Evolutionary conservation across 371 early-diverging fungal species (phyloP), one percentile per base, ranked within the genome.

Genomic region (Lichtheimia ornata): DNA sequence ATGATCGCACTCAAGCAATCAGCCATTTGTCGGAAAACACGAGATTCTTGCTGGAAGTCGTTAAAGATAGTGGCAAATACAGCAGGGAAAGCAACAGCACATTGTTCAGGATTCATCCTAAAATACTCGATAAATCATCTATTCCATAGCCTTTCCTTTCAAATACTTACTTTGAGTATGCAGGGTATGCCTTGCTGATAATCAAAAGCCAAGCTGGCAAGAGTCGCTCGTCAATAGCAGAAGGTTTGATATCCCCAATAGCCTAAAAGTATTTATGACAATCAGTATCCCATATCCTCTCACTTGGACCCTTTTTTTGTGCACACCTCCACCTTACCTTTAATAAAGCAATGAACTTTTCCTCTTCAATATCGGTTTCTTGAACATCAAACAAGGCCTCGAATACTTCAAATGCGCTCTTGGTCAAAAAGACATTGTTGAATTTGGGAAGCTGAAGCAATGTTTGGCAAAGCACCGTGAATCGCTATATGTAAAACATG

Each of bases 171-270:
- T 79, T 71, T 64, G 90, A 81, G 70, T 77, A 86, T 20, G 87
- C 72, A 50, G 77, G 72, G 68, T 91, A 93, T 4, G 93, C 92
- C 50, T 85, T 85, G 30, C 84, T 79, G 17, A 95, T 82, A 50
- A 95, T 86, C 58, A 86, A 77, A 50, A 96, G 72, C 97, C 97
- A 97, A n/a, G 92, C 71, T 20, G 91, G 92, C 64, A 88, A 82
- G 53, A 94, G 79, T 40, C 85, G 77, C 12, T 84, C 85, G 68
- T 97, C 97, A 62, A 92, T 89, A 52, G 84, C 81, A 64, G 91
- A 90, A 42, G 97, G 97, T 63, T 91, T 91, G 54, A 94, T 79
- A 42, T 91, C 87, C 9, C 91, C 72, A 20, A 95, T 80, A 13
- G 89, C 84, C 65, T 83, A n/a, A 61, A 22, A 22, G 22, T 15